These are phyloP conservation scores for Coemansia sp. DNA, from an alignment of 192 early-diverging fungal species.

Conservation along the genomic window DNA sequence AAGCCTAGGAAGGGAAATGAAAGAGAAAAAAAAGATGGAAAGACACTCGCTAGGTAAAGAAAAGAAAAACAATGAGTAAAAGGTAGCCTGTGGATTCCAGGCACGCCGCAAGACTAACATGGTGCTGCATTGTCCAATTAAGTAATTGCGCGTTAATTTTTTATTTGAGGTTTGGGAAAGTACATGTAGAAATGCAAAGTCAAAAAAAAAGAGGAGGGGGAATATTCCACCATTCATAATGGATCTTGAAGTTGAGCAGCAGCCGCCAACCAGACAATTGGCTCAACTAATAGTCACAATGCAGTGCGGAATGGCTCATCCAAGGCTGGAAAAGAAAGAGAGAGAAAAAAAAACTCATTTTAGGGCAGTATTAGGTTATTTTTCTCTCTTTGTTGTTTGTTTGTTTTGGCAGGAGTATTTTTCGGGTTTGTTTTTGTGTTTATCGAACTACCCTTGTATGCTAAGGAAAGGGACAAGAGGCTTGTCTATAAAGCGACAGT, in stretches of 20 bases:
- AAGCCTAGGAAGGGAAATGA: background rate
- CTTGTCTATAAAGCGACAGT: too few relatives aligned
- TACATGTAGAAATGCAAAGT: slow-evolving; percentile 3
- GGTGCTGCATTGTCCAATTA: background rate
- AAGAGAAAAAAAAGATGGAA: background rate
- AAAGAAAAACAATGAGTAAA: background rate
- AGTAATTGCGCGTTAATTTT: background rate
- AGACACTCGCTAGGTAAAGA: background rate
- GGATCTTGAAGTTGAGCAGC: background rate
- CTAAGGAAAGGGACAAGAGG: too few relatives aligned
- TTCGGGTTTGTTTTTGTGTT: background rate
- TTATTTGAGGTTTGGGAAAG: background rate
- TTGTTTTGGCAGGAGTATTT: too few relatives aligned
- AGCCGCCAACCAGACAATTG: background rate
- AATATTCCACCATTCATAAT: background rate
- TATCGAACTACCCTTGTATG: background rate
- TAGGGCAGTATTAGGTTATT: slow-evolving; percentile 5
- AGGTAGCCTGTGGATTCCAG: background rate
- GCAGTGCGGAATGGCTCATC: background rate
- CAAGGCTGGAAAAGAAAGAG: background rate
- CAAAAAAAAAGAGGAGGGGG: background rate
- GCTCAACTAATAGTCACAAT: background rate
- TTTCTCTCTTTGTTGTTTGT: background rate
- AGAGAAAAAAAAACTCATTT: background rate
- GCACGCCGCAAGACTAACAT: background rate